Evolutionary conservation across 164 flowering plant species (phyloP).

Genomic region (Piper betle): DNA sequence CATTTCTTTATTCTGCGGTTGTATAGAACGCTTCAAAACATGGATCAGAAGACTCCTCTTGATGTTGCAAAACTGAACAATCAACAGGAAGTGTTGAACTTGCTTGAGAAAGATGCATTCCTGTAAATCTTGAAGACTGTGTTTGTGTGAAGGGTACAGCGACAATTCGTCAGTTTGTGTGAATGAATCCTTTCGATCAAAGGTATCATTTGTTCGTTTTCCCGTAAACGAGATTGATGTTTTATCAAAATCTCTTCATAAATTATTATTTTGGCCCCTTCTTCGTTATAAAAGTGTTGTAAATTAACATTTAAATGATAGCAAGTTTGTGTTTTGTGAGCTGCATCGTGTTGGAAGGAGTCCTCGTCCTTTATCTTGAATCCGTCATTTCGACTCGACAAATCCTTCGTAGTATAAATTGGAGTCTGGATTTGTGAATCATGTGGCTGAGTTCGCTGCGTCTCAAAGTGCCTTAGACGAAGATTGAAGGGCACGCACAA

Average conservation of each 20-base stretch:
- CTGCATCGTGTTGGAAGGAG: background rate
- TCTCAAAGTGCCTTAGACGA: too few species aligned
- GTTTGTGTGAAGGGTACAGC: background rate
- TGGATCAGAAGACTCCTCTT: slow-evolving; percentile 91
- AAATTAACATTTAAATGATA: background rate
- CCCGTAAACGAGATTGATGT: background rate
- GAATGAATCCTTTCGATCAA: background rate
- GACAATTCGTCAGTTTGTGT: background rate
- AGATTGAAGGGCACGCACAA: too few species aligned
- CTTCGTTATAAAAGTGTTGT: too few species aligned
- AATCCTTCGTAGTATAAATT: too few species aligned
- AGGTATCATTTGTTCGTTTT: background rate
- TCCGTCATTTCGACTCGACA: too few species aligned
- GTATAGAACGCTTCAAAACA: slow-evolving; percentile 81
- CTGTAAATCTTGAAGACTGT: slow-evolving; percentile 21
- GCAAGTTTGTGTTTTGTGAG: background rate
- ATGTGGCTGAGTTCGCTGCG: too few species aligned
- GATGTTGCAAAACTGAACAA: slow-evolving; percentile 95
- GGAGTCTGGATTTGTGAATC: too few species aligned
- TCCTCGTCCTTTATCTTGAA: background rate
- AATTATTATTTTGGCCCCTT: too few species aligned
- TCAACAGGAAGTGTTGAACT: slow-evolving; percentile 74
- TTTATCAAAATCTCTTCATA: background rate
- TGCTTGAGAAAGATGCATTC: slow-evolving; percentile 92
- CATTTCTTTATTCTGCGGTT: background rate